Evolutionary conservation across 225 moss, liverwort and hornwort genomes (phyloP).

Genomic region (Thuidium tamariscinum): DNA sequence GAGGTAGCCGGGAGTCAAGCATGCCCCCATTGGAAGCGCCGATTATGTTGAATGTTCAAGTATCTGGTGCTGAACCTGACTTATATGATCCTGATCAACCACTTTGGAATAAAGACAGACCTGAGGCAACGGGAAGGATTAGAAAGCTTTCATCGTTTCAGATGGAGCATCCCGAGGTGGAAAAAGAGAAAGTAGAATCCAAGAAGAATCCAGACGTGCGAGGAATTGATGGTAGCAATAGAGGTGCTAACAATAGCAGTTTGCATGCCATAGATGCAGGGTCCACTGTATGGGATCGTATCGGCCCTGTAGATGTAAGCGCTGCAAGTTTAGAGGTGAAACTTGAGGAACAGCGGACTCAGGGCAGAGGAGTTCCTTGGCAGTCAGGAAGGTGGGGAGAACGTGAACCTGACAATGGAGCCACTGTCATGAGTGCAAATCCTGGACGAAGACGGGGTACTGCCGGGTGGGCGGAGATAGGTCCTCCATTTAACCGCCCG

Average conservation of each 20-base stretch:
- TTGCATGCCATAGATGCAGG: conserved; percentile 63
- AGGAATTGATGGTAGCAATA: conserved; percentile 38
- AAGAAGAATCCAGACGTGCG: conserved; percentile 41
- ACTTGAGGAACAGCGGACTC: conserved; percentile 47
- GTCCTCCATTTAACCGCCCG: conserved; percentile 42
- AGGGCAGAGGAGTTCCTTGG: conserved; percentile 56
- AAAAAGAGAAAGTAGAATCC: conserved; percentile 40
- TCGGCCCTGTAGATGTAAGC: conserved; percentile 70
- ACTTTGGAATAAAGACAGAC: conserved; percentile 87
- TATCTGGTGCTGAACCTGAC: conserved; percentile 63
- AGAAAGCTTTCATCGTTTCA: conserved; percentile 65
- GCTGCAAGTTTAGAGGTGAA: conserved; percentile 52
- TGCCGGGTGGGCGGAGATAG: conserved; percentile 49
- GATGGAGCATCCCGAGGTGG: conserved; percentile 43
- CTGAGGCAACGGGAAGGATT: conserved; percentile 68
- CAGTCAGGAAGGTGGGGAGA: conserved; percentile 78
- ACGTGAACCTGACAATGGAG: conserved; percentile 46
- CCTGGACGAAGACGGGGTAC: conserved; percentile 55
- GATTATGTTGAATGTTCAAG: conserved; percentile 36
- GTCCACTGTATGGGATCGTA: conserved; percentile 91
- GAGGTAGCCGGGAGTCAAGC: conserved; percentile 69
- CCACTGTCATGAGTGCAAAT: conserved; percentile 6
- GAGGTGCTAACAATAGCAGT: conserved; percentile 45
- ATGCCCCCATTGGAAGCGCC: conserved; percentile 55
- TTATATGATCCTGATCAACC: conserved; percentile 98